Percentiles rank a stretch among this genome's conserved stretches.
These are phyloP conservation scores for Arthroderma sp. DNA, from an alignment of 2,329 filamentous ascomycete species.

Conservation along the genomic window DNA sequence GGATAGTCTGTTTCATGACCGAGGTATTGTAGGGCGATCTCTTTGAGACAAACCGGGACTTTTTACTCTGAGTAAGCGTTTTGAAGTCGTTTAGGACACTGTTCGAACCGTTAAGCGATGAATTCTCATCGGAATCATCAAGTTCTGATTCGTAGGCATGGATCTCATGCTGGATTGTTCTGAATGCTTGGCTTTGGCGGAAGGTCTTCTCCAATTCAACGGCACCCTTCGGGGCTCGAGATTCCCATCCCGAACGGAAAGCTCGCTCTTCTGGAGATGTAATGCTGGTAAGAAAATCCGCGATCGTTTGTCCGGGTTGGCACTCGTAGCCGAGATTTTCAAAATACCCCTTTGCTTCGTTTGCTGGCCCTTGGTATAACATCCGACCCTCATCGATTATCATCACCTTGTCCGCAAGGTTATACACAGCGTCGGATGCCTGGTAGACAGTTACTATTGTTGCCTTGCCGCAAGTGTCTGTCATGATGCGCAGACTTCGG, in stretches of 20 bases:
- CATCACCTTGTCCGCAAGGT: constrained; percentile 67
- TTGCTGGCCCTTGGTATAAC: constrained; percentile 60
- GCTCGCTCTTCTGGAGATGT: constrained; percentile 19
- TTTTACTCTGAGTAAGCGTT: constrained; percentile 38
- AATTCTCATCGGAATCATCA: constrained; percentile 42
- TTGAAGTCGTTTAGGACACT: constrained; percentile 3
- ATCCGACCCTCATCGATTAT: constrained; percentile 65
- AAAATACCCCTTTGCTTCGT: constrained; percentile 58
- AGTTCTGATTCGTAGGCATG: constrained; percentile 21
- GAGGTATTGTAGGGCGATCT: constrained; percentile 66
- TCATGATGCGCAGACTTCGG: constrained; percentile 62
- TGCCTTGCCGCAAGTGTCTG: constrained; percentile 68
- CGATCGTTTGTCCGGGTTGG: constrained; percentile 56
- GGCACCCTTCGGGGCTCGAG: constrained; percentile 48
- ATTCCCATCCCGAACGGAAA: constrained; percentile 2
- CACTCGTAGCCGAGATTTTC: constrained; percentile 61
- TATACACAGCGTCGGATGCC: constrained; percentile 65
- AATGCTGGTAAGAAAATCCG: constrained; percentile 67
- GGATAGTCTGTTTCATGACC: constrained; percentile 56
- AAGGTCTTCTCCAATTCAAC: constrained; percentile 53
- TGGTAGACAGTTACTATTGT: constrained; percentile 82
- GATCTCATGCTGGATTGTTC: constrained; percentile 29
- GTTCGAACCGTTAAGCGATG: constrained; percentile 18
- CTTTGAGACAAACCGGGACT: constrained; percentile 56
- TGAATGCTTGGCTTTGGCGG: constrained; percentile 41